phyloP scores from a whole-genome alignment of 371 early-diverging fungal species.

The Mortierella sp. region DNA sequence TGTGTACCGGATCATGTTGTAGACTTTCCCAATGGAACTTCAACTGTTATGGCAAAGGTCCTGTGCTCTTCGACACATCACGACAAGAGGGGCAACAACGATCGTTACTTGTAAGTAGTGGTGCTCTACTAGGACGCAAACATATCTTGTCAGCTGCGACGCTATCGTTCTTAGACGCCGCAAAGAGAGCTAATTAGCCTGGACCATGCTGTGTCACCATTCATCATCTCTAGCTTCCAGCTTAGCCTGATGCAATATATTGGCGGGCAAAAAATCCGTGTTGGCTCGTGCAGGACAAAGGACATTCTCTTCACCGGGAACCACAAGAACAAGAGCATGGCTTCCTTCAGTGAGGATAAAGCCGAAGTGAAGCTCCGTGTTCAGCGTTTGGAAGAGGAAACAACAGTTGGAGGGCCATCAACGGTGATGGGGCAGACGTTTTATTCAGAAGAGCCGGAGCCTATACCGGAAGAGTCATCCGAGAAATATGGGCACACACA shows the following conservation, averaged over 20 bases:
- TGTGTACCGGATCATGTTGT: constrained; percentile 45
- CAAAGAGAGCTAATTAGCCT: no score
- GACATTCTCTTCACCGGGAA: constrained; percentile 53
- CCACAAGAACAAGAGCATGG: constrained; percentile 55
- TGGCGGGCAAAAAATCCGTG: constrained; percentile 34
- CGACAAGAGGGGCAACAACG: constrained; percentile 53
- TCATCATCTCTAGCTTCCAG: constrained; percentile 30
- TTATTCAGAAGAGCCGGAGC: constrained; percentile 50
- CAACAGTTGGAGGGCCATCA: constrained; percentile 7
- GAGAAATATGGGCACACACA: constrained; percentile 24
- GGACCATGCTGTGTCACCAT: no score
- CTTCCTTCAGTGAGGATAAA: constrained; percentile 50
- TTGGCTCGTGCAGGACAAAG: constrained; percentile 49
- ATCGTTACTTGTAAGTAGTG: constrained; percentile 54
- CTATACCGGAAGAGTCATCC: constrained; percentile 37
- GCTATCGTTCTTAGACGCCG: no score
- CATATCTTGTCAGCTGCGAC: no score
- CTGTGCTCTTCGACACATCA: constrained; percentile 52
- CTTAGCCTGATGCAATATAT: constrained; percentile 44
- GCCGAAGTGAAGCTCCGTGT: constrained; percentile 25
- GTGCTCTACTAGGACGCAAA: no score
- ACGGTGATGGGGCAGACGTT: constrained; percentile 36
- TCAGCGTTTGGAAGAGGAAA: constrained; percentile 27
- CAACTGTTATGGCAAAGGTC: constrained; percentile 53
- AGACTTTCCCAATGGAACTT: constrained; percentile 42